Conservation (phyloP, 768 basidiomycete species). For the Suillus plorans region DNA sequence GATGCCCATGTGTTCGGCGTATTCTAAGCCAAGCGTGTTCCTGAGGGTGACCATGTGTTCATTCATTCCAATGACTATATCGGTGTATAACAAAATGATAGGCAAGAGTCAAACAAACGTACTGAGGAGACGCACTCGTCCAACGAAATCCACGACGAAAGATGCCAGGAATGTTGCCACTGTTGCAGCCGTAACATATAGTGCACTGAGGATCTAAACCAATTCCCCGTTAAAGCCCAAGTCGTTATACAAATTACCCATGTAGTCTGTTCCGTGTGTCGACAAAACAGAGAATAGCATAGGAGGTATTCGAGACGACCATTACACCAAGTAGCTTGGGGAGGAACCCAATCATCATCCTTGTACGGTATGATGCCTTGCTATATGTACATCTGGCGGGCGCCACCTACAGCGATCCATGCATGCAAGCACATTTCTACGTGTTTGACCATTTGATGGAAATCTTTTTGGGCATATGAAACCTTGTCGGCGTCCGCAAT, state of each 20-base stretch:
- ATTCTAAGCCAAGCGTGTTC: not conserved
- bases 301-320: not conserved
- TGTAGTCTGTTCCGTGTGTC: conserved; percentile 1
- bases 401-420: conserved; percentile 5
- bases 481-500: not conserved
- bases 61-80: not conserved
- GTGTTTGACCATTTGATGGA: conserved; percentile 9
- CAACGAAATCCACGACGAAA: not conserved
- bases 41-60: not conserved
- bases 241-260: not conserved
- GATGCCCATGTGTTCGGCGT: not conserved
- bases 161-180: not conserved
- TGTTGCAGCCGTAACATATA: not conserved
- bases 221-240: not conserved
- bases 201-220: conserved; percentile 1
- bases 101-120: not conserved
- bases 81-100: not conserved
- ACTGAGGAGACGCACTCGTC: conserved; percentile 4
- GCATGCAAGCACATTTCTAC: conserved; percentile 9
- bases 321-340: conserved; percentile 4
- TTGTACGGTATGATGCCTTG: conserved; percentile 8
- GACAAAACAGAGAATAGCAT: not conserved
- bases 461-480: conserved; percentile 4
- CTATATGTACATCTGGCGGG: conserved; percentile 5
- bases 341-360: conserved; percentile 8